A percentile compares a stretch with the other conserved stretches of the same genome.
Evolutionary conservation across 2,329 filamentous ascomycete species (phyloP).

Genomic region (Nemania sp.): DNA sequence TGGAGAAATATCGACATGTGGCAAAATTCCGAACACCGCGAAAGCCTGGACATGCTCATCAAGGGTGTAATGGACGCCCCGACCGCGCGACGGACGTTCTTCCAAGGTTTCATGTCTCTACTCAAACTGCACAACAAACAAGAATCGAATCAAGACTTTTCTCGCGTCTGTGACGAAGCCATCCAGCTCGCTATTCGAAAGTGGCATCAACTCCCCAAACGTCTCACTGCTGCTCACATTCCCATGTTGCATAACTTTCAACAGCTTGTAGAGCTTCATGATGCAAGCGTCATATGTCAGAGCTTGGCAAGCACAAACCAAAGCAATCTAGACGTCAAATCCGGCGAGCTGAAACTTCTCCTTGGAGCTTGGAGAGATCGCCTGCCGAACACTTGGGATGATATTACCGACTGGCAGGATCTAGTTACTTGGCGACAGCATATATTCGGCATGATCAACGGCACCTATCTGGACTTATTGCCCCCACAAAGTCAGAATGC

Average conservation of each 20-base stretch:
- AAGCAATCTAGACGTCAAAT: constrained; percentile 88
- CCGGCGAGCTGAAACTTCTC: constrained; percentile 90
- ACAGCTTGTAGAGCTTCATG: constrained; percentile 93
- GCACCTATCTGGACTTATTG: constrained; percentile 84
- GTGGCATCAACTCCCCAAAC: constrained; percentile 96
- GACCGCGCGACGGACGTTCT: constrained; percentile 91
- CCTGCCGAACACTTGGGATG: constrained; percentile 97
- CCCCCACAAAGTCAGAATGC: constrained; percentile 80
- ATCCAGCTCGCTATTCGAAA: constrained; percentile 97
- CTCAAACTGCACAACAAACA: constrained; percentile 92
- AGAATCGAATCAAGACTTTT: constrained; percentile 80
- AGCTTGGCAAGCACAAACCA: constrained; percentile 85
- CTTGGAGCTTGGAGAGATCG: constrained; percentile 95
- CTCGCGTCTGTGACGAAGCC: constrained; percentile 89
- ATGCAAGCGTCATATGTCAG: constrained; percentile 94
- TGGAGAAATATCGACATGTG: constrained; percentile 97
- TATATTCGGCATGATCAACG: constrained; percentile 97
- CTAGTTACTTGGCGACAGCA: constrained; percentile 99
- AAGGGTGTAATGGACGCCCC: constrained; percentile 98
- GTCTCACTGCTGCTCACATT: constrained; percentile 93
- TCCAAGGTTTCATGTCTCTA: constrained; percentile 97
- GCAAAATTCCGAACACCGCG: constrained; percentile 82
- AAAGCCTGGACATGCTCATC: constrained; percentile 89
- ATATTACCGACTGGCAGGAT: constrained; percentile 99
- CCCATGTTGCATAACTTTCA: constrained; percentile 97